Percentiles rank a stretch among this genome's conserved stretches.
phyloP scores from a whole-genome alignment of 2,329 filamentous ascomycete genomes.

The Neodidymelliopsis sp. region DNA sequence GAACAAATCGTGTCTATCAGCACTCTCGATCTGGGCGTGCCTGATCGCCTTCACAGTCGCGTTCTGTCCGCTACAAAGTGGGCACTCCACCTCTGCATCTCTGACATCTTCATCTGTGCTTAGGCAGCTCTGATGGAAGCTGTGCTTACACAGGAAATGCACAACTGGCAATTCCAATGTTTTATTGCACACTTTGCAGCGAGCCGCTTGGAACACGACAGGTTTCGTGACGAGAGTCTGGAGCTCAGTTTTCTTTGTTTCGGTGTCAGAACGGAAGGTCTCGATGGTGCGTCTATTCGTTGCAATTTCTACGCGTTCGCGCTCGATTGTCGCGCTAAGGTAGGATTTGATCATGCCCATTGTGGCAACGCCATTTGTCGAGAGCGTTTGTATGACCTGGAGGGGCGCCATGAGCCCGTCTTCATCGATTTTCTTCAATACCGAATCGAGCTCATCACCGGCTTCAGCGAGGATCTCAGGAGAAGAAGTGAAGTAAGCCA shows the following conservation, averaged over 20 bases:
- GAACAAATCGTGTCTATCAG: constrained; percentile 89
- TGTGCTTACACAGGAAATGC: constrained; percentile 97
- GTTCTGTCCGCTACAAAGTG: constrained; percentile 83
- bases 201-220: constrained; percentile 86
- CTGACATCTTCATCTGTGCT: constrained; percentile 67
- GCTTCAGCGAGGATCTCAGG: constrained; percentile 82
- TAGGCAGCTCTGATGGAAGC: constrained; percentile 91
- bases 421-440: constrained; percentile 85
- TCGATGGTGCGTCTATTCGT: constrained; percentile 82
- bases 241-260: constrained; percentile 79
- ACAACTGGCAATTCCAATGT: constrained; percentile 86
- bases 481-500: constrained; percentile 92
- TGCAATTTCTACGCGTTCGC: constrained; percentile 85
- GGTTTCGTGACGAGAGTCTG: constrained; percentile 79
- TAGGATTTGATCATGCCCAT: constrained; percentile 98
- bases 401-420: constrained; percentile 94
- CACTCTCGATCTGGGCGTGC: constrained; percentile 83
- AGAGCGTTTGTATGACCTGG: constrained; percentile 93
- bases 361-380: constrained; percentile 80
- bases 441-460: constrained; percentile 79
- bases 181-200: constrained; percentile 82
- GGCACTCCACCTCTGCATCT: constrained; percentile 78
- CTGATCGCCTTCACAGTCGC: constrained; percentile 88
- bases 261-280: constrained; percentile 84
- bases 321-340: constrained; percentile 84